Base-by-base conservation (phyloP, 2,329 filamentous ascomycete species). In the Thyridium curvatum region DNA sequence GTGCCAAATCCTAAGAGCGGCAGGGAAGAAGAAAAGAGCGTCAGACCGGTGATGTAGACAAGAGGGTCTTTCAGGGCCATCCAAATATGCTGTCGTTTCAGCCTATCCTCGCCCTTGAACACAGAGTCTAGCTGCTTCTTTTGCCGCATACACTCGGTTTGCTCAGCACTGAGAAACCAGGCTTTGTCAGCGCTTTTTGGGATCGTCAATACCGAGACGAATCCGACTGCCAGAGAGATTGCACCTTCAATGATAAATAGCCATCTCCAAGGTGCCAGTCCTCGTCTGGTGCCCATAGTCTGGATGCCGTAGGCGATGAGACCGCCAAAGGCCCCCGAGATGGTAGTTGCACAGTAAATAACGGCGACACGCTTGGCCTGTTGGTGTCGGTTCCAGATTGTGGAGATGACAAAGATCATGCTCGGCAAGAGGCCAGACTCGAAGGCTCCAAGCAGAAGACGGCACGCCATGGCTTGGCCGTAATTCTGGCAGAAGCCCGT, bases 251-350 rank as follows among this genome's bases (percentile, higher is more conserved):
- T 47, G 34, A 66, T 63, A 44, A 71, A 71, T 1, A 68, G 47
- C 67, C 67, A 71, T 41, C 65, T 52, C 68, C 67, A 71, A 3
- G 68, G 65, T 6, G 55, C 52, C 8, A 71, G 55, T 1, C 66
- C 65, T 31, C 57, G 58, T 14, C 51, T 53, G 4, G 61, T 63
- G 18, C 71, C 65, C 30, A 71, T 56, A 5, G 60, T 58, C 9
- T 61, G 55, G 13, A 45, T 26, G 12, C 30, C 43, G 33, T 45
- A 43, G 10, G 45, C 45, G 21, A 47, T 15, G 6, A 48, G 15
- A 2, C 49, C 50, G 14, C 48, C 46, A 32, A 51, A 49, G 3
- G 41, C 51, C 10, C 52, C 51, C 29, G 42, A 51, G 10, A 49
- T 41, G 18, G 39, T 42, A 15, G 49, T 50, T 8, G 49, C 49